These are phyloP conservation scores for Umbilicus rupestris DNA, from an alignment of 164 flowering plant genomes.

Conservation along the genomic window DNA sequence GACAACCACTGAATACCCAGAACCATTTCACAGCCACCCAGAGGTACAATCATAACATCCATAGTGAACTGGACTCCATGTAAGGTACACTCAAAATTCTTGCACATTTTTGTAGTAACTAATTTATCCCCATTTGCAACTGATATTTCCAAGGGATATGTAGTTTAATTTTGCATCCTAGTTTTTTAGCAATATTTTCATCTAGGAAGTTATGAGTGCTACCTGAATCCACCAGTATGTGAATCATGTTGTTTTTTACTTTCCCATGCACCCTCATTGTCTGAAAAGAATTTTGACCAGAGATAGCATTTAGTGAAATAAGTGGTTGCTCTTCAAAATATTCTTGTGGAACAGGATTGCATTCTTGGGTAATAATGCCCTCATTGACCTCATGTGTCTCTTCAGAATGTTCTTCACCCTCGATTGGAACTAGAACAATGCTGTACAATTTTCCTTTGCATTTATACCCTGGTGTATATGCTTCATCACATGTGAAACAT, in stretches of 20 bases:
- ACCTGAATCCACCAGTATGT: background rate
- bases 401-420: background rate
- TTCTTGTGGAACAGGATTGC: too few species aligned
- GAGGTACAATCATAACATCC: background rate
- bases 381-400: background rate
- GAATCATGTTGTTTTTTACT: background rate
- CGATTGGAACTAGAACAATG: background rate
- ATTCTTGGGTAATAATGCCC: too few species aligned
- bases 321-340: background rate
- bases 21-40: background rate
- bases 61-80: too few species aligned
- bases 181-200: background rate
- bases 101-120: background rate
- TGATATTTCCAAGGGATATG: background rate
- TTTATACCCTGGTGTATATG: background rate
- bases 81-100: background rate
- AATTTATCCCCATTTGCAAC: too few species aligned
- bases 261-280: background rate
- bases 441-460: background rate
- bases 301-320: background rate
- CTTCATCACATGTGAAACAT: too few species aligned
- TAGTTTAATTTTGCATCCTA: background rate
- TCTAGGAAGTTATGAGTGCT: too few species aligned
- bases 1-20: slow-evolving; percentile 2
- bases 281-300: too few species aligned